Conservation (phyloP, 208 protist species). For the Crithidia sp. region DNA sequence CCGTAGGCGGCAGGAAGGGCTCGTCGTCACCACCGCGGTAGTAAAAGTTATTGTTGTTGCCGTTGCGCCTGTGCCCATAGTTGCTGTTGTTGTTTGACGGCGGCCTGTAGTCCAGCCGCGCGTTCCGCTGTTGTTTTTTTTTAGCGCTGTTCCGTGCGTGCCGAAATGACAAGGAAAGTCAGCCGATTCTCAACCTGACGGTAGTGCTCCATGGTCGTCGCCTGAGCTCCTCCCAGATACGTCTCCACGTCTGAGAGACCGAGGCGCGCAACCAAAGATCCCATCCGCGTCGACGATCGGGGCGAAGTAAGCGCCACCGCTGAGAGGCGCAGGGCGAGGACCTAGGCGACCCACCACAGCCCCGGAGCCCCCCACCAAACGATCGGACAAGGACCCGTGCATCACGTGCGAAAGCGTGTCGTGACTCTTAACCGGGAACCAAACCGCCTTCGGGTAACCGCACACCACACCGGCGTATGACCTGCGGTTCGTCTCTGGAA, state of each 20-base stretch:
- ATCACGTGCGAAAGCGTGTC: not conserved
- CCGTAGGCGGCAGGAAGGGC: not conserved
- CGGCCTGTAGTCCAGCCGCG: no score
- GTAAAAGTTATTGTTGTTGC: not conserved
- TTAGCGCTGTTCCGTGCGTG: no score
- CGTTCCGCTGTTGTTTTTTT: not conserved
- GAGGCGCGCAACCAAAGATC: not conserved
- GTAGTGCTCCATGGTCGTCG: not conserved
- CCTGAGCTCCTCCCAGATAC: not conserved
- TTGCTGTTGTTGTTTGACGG: no score
- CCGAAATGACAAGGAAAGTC: not conserved
- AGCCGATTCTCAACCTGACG: not conserved
- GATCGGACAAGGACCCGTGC: no score
- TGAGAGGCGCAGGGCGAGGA: not conserved
- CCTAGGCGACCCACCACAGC: not conserved
- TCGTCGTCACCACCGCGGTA: not conserved
- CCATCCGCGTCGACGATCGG: not conserved
- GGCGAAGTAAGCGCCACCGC: not conserved
- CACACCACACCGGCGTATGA: not conserved
- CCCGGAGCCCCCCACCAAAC: not conserved
- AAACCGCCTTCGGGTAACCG: not conserved
- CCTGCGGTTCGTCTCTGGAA: no score
- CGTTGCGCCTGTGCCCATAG: no score
- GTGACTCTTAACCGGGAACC: not conserved
- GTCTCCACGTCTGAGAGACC: not conserved